Evolutionary conservation across 768 basidiomycete species (phyloP).

Genomic region (Hirschioporus abietinus): DNA sequence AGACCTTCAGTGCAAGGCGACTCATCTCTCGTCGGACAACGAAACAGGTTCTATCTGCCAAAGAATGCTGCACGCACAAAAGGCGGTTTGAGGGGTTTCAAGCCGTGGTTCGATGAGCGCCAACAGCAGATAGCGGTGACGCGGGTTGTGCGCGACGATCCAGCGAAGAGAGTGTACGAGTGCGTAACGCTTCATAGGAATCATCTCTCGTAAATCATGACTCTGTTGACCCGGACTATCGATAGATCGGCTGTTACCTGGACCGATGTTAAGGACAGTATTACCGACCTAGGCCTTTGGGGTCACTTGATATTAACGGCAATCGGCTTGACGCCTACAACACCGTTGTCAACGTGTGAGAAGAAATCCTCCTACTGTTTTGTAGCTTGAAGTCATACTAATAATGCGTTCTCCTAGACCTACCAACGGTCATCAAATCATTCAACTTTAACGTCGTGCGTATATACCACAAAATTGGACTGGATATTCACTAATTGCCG

Average conservation of each 20-base stretch:
- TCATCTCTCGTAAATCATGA: background rate
- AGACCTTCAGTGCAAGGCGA: background rate
- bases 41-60: slow-evolving; percentile 33
- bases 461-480: background rate
- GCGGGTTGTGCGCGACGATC: slow-evolving; percentile 32
- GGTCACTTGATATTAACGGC: slow-evolving; percentile 32
- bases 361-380: background rate
- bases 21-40: background rate
- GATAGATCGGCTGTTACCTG: slow-evolving; percentile 21
- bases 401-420: background rate
- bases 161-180: slow-evolving; percentile 34
- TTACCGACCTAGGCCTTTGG: slow-evolving; percentile 31
- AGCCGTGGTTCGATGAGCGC: slow-evolving; percentile 30
- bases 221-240: background rate
- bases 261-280: slow-evolving; percentile 32
- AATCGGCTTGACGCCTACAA: slow-evolving; percentile 32
- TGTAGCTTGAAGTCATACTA: background rate
- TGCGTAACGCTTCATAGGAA: slow-evolving; percentile 14
- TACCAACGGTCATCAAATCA: slow-evolving; percentile 4
- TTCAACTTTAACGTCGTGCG: slow-evolving; percentile 4
- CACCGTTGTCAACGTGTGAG: slow-evolving; percentile 32
- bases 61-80: slow-evolving; percentile 22
- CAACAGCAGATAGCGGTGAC: slow-evolving; percentile 33
- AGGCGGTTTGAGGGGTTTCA: slow-evolving; percentile 29
- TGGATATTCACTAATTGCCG: background rate